Percentiles rank a stretch among this genome's conserved stretches.
Conservation (phyloP, 352 stramenopile species). For the Globisporangium cederbergense region DNA sequence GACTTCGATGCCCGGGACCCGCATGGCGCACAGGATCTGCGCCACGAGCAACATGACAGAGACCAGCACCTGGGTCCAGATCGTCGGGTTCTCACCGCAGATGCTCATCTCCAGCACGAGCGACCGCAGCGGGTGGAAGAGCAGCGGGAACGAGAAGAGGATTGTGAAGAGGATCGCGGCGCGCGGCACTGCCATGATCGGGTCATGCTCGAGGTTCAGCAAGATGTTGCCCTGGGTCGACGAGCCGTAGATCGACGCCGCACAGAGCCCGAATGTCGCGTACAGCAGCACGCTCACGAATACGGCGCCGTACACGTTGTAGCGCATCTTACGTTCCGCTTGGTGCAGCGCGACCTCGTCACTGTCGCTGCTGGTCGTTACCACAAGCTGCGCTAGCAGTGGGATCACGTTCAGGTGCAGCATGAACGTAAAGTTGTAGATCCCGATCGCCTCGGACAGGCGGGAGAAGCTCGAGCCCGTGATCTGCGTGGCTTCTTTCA, state of each 20-base stretch:
- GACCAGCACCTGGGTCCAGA: slow-evolving; percentile 29
- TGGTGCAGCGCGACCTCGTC: slow-evolving; percentile 19
- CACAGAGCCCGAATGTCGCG: slow-evolving; percentile 56
- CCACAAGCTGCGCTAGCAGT: slow-evolving; percentile 54
- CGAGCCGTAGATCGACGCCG: slow-evolving; percentile 54
- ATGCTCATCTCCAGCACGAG: slow-evolving; percentile 58
- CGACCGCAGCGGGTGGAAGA: slow-evolving; percentile 67
- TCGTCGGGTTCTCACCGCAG: slow-evolving; percentile 19
- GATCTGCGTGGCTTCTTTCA: background rate
- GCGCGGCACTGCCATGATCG: slow-evolving; percentile 66
- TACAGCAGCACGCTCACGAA: slow-evolving; percentile 54
- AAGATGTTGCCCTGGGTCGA: slow-evolving; percentile 72
- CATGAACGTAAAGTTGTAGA: slow-evolving; percentile 88
- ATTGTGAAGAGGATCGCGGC: slow-evolving; percentile 70
- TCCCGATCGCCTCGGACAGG: slow-evolving; percentile 58
- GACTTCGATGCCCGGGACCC: slow-evolving; percentile 56
- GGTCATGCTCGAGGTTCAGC: slow-evolving; percentile 69
- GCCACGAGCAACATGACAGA: slow-evolving; percentile 40
- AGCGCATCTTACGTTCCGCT: slow-evolving; percentile 35
- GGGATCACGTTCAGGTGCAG: slow-evolving; percentile 79
- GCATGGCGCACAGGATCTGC: slow-evolving; percentile 48
- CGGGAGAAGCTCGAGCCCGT: slow-evolving; percentile 30
- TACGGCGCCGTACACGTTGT: slow-evolving; percentile 41
- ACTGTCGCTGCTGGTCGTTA: slow-evolving; percentile 13
- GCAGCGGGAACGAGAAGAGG: slow-evolving; percentile 67